Evolutionary conservation across 177 flowering plant species (phyloP), one percentile per base, ranked within the genome.

Genomic region (Vitis hybrid): DNA sequence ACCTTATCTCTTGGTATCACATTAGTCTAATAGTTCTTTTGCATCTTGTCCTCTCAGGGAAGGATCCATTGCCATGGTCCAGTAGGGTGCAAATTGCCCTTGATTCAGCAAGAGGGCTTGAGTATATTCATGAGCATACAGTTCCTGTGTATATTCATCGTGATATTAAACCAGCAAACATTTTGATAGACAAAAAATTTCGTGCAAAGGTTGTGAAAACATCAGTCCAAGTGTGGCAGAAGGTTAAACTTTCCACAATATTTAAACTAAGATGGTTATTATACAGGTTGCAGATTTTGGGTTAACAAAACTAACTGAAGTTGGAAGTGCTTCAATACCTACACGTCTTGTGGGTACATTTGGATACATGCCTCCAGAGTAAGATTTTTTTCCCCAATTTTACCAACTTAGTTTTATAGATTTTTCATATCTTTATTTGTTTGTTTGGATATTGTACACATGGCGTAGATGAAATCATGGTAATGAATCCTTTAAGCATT

Each of bases 291-390:
- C 94, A 14, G 94, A 90, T 76, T 90, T 90, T 80, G 92, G 94
- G 15, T 70, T 88, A 68, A 74, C 90, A 2, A 88, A 85, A 72
- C 82, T 90, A 64, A 81, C 85, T 65, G 89, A 90, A 80, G 83
- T 85, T 28, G 89, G 89, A 59, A 77, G 79, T 75, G 59, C 79
- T 28, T 81, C 94, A 31, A n/a, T 83, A 55, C 85, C 54, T 33
- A 87, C 90, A 11, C 82, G 85, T 69, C 79, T 86, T 56, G 86
- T 78, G 50, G 92, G 94, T 53, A 90, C 94, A 62, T 87, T 86
- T 74, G 94, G 92, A 63, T 90, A 90, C 79, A 86, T 90, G 89
- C 85, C 94, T 13, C 92, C 94, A 14, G 92, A 90, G 94, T 90
- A 84, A 81, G 86, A 56, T 24, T 9, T 54, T 17, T 71, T 72